A percentile compares a stretch with the other conserved stretches of the same genome.
Evolutionary conservation across 129 eudicot genomes (phyloP).

Genomic region (Centella asiatica): DNA sequence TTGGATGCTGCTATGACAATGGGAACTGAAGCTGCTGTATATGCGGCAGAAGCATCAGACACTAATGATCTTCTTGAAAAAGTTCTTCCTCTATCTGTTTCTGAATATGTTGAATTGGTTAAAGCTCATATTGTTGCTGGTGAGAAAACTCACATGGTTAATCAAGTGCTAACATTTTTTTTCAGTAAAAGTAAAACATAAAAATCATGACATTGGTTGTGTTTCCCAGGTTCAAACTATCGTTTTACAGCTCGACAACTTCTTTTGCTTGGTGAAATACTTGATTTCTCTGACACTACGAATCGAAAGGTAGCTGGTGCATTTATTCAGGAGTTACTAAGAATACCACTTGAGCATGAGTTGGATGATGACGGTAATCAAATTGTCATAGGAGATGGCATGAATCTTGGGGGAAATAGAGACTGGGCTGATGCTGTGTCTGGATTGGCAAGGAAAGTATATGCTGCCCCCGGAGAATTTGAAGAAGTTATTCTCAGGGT

Average conservation of each 20-base stretch:
- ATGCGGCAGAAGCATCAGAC: constrained; percentile 95
- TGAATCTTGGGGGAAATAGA: constrained; percentile 82
- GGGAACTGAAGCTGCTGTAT: constrained; percentile 94
- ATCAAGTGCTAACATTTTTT: too few relatives aligned
- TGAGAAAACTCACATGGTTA: constrained; percentile 19
- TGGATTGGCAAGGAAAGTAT: constrained; percentile 61
- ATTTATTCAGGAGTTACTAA: constrained; percentile 60
- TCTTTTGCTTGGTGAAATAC: constrained; percentile 73
- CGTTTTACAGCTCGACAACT: constrained; percentile 84
- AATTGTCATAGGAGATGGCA: constrained; percentile 83
- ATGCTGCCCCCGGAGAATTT: constrained; percentile 76
- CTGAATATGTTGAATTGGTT: constrained; percentile 71
- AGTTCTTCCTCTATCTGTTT: constrained; percentile 74
- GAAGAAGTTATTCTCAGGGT: constrained; percentile 62
- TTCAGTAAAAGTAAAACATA: too few relatives aligned
- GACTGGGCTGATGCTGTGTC: constrained; percentile 89
- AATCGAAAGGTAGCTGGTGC: constrained; percentile 67
- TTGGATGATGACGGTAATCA: constrained; percentile 58
- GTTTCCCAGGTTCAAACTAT: constrained; percentile 58
- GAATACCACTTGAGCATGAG: constrained; percentile 63
- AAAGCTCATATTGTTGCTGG: constrained; percentile 81
- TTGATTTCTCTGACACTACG: constrained; percentile 89
- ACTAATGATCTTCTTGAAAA: constrained; percentile 77
- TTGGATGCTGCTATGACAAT: constrained; percentile 85
- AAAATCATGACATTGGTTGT: too few relatives aligned